phyloP scores from a whole-genome alignment of 768 basidiomycete genomes.

The Phlebiopsis flavidoalba region DNA sequence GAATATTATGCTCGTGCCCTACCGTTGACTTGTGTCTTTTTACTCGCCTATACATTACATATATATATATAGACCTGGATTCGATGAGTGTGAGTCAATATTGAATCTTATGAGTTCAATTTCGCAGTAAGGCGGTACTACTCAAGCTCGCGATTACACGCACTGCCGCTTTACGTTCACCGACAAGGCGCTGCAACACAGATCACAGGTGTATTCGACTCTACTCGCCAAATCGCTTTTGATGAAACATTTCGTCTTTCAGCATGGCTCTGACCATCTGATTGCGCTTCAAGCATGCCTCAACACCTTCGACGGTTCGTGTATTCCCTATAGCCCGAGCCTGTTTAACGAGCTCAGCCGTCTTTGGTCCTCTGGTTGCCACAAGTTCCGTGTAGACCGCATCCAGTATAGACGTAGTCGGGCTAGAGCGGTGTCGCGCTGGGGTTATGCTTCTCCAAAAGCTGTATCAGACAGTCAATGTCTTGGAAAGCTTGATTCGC shows the following conservation, averaged over 20 bases:
- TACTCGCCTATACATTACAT: too few species aligned
- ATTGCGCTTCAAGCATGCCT: slow-evolving; percentile 27
- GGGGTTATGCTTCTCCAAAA: slow-evolving; percentile 29
- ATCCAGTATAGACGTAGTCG: slow-evolving; percentile 24
- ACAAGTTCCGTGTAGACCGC: slow-evolving; percentile 31
- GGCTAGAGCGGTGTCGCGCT: slow-evolving; percentile 13
- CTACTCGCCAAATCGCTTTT: too few species aligned
- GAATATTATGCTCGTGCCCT: too few species aligned
- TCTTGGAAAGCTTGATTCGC: slow-evolving; percentile 43
- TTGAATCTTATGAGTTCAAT: too few species aligned
- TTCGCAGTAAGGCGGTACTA: too few species aligned
- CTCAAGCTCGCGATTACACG: too few species aligned
- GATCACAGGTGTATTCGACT: too few species aligned
- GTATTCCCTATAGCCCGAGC: slow-evolving; percentile 31
- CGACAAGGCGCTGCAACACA: too few species aligned
- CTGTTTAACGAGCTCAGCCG: slow-evolving; percentile 29
- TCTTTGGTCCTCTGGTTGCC: slow-evolving; percentile 28
- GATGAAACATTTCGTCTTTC: neutral
- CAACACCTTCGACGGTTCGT: slow-evolving; percentile 29
- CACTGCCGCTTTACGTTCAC: too few species aligned
- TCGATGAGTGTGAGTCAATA: too few species aligned
- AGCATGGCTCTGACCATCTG: slow-evolving; percentile 15
- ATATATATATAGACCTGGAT: too few species aligned
- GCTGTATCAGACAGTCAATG: slow-evolving; percentile 28
- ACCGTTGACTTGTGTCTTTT: too few species aligned